Conservation (phyloP, 352 stramenopile species). For the Aphanomyces stellatus region DNA sequence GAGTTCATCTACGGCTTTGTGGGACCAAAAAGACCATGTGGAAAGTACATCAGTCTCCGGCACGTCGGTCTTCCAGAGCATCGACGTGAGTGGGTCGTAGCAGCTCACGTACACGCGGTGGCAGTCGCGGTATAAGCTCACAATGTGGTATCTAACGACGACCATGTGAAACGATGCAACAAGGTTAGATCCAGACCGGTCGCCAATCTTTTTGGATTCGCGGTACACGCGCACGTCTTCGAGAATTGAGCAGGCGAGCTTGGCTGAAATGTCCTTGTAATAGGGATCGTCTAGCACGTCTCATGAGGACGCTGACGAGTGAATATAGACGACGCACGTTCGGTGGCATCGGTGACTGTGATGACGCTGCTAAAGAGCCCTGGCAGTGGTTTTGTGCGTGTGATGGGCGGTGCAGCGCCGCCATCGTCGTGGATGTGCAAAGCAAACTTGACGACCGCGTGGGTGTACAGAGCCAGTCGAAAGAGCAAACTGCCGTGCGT, state of each 20-base stretch:
- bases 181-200: conserved; percentile 17
- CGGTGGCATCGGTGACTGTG: conserved; percentile 32
- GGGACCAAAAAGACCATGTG: background rate
- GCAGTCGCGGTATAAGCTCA: conserved; percentile 70
- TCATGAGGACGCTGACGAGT: background rate
- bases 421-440: conserved; percentile 35
- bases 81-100: conserved; percentile 48
- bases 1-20: conserved; percentile 28
- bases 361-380: conserved; percentile 64
- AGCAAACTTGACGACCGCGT: conserved; percentile 33
- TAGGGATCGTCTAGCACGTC: conserved; percentile 16
- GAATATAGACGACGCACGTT: background rate
- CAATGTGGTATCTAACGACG: conserved; percentile 27
- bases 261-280: conserved; percentile 24
- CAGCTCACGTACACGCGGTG: conserved; percentile 51
- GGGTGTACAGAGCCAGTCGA: conserved; percentile 43
- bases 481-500: conserved; percentile 31
- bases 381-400: conserved; percentile 34
- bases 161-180: background rate
- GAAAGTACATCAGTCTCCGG: conserved; percentile 37
- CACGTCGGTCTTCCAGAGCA: conserved; percentile 44
- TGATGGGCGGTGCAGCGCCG: conserved; percentile 40
- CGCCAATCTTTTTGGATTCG: conserved; percentile 34
- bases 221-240: conserved; percentile 58
- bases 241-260: conserved; percentile 55